A percentile compares a stretch with the other conserved stretches of the same genome.
These are phyloP conservation scores for Rhizophagus sp. DNA, from an alignment of 192 early-diverging fungal species.

Conservation along the genomic window DNA sequence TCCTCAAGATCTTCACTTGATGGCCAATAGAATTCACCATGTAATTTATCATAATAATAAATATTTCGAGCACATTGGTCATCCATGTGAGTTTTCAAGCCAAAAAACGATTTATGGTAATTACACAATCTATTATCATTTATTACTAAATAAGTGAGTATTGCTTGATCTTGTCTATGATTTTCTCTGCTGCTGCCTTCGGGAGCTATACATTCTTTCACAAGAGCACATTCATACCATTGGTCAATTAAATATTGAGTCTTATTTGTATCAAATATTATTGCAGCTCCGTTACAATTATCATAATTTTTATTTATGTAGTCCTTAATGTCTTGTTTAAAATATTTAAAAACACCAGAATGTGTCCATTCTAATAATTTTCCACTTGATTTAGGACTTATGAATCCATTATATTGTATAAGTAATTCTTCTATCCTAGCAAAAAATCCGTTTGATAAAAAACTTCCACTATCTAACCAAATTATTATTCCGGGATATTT, in stretches of 20 bases:
- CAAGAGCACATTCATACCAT: constrained; percentile 46
- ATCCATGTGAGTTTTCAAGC: constrained; percentile 36
- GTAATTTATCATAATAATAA: constrained; percentile 7
- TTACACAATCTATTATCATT: constrained; percentile 37
- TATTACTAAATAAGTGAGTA: constrained; percentile 47
- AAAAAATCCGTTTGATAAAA: constrained; percentile 31
- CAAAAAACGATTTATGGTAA: constrained; percentile 25
- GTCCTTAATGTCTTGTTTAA: constrained; percentile 23
- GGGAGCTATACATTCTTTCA: constrained; percentile 55
- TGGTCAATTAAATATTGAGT: constrained; percentile 41
- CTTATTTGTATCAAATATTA: constrained; percentile 47
- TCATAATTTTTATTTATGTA: constrained; percentile 25
- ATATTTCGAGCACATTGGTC: constrained; percentile 34
- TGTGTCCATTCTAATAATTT: constrained; percentile 46
- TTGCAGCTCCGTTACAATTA: constrained; percentile 51
- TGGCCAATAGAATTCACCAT: neutral
- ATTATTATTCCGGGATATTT: constrained; percentile 41
- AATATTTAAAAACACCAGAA: constrained; percentile 46
- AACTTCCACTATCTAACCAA: constrained; percentile 50
- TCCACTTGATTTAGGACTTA: constrained; percentile 43
- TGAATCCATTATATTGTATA: constrained; percentile 41
- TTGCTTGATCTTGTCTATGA: constrained; percentile 51
- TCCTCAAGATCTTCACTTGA: neutral
- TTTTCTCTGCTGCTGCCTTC: constrained; percentile 46
- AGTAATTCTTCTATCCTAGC: constrained; percentile 41